These are phyloP conservation scores for Aspergillus coremiiformis DNA, from an alignment of 495 filamentous ascomycete species.

Conservation along the genomic window DNA sequence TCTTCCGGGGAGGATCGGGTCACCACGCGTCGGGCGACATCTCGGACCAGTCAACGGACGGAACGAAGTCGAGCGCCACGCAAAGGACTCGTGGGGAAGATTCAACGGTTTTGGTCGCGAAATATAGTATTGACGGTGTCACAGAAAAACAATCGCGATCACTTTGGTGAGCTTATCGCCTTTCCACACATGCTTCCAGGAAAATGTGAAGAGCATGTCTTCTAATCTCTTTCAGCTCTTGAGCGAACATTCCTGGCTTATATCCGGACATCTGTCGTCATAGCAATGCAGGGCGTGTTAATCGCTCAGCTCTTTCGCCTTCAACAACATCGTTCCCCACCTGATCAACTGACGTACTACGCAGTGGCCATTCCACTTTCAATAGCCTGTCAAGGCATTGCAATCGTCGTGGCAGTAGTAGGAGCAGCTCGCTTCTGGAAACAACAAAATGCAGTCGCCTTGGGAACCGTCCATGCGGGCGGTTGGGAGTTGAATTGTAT, in stretches of 20 bases:
- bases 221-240: conserved; percentile 42
- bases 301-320: conserved; percentile 66
- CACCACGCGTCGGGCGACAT: conserved; percentile 19
- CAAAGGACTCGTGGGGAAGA: conserved; percentile 17
- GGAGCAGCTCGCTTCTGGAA: conserved; percentile 63
- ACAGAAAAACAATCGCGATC: conserved; percentile 40
- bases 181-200: too few species aligned
- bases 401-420: conserved; percentile 48
- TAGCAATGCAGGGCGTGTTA: conserved; percentile 60
- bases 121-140: conserved; percentile 36
- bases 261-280: conserved; percentile 60
- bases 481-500: conserved; percentile 62
- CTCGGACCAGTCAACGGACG: conserved; percentile 14
- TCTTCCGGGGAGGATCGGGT: conserved; percentile 35
- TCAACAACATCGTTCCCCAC: conserved; percentile 38
- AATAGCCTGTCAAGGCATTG: conserved; percentile 48
- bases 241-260: conserved; percentile 77
- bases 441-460: conserved; percentile 58
- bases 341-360: conserved; percentile 47
- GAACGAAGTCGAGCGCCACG: conserved; percentile 11
- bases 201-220: too few species aligned
- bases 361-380: conserved; percentile 60
- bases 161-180: conserved; percentile 29
- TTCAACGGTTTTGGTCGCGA: conserved; percentile 33
- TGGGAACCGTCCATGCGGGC: conserved; percentile 57